phyloP scores from a whole-genome alignment of 139 green algal species.

The Asterochloris erici region DNA sequence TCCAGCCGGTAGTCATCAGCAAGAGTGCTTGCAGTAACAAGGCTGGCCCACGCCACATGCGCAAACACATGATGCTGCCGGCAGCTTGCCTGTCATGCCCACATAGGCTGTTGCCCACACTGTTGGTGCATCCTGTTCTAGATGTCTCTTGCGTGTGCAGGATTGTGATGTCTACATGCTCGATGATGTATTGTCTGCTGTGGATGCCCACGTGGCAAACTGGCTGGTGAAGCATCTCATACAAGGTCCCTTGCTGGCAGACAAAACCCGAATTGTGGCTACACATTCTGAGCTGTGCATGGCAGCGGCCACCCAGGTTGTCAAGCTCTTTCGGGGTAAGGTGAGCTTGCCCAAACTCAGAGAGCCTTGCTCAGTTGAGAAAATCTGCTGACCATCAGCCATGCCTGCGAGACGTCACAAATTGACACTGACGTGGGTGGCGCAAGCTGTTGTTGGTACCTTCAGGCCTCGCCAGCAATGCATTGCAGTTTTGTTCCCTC shows the following conservation, averaged over 20 bases:
- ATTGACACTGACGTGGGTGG: no score
- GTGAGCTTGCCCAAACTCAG: background rate
- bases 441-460: no score
- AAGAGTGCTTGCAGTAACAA: background rate
- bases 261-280: conserved; percentile 47
- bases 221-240: conserved; percentile 43
- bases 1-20: background rate
- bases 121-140: background rate
- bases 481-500: no score
- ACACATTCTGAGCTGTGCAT: conserved; percentile 36
- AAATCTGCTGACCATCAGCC: no score
- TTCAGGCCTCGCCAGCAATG: no score
- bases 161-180: conserved; percentile 40
- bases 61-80: background rate
- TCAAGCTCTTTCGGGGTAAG: conserved; percentile 24
- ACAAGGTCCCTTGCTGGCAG: conserved; percentile 30
- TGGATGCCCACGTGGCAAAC: conserved; percentile 54
- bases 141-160: background rate
- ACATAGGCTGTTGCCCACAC: background rate
- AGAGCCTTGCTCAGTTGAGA: no score
- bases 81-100: no score
- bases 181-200: conserved; percentile 63
- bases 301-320: conserved; percentile 31
- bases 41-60: background rate
- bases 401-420: no score